A percentile compares a stretch with the other conserved stretches of the same genome.
Evolutionary conservation across 805 yeast genomes (phyloP).

Genomic region (Lipomyces spencermartinsiae): DNA sequence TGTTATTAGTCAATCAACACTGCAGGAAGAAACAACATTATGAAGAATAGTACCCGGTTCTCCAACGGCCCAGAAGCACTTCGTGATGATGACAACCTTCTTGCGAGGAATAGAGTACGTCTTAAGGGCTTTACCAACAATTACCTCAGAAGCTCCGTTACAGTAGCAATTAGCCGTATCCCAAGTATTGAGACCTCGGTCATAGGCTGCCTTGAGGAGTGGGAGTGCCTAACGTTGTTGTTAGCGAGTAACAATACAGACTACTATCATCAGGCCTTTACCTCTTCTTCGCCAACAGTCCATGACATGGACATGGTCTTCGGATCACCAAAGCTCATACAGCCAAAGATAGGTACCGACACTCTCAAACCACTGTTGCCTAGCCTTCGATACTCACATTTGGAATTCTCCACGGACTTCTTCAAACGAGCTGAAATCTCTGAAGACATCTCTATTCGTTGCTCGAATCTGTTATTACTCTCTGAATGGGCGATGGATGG

Average conservation of each 20-base stretch:
- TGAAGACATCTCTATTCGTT: too few relatives aligned
- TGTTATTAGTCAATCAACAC: neutral
- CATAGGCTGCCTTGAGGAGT: constrained; percentile 29
- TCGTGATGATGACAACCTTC: constrained; percentile 60
- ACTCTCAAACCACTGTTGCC: constrained; percentile 31
- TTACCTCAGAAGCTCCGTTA: constrained; percentile 50
- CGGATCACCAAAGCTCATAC: constrained; percentile 12
- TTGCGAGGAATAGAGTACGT: constrained; percentile 60
- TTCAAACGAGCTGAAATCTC: too few relatives aligned
- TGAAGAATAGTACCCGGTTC: neutral
- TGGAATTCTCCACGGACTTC: too few relatives aligned
- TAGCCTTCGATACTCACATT: constrained; percentile 3
- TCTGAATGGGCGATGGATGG: too few relatives aligned
- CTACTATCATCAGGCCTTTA: too few relatives aligned
- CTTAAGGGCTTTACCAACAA: constrained; percentile 61
- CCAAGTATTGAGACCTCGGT: constrained; percentile 50
- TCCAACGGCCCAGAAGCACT: constrained; percentile 44
- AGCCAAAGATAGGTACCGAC: constrained; percentile 28
- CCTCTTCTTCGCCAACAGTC: too few relatives aligned
- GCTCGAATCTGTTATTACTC: too few relatives aligned
- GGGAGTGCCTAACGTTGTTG: too few relatives aligned
- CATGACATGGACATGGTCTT: too few relatives aligned
- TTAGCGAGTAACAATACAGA: too few relatives aligned
- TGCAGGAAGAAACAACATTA: neutral
- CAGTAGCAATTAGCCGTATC: constrained; percentile 56